phyloP scores from a whole-genome alignment of 2,329 filamentous ascomycete genomes.

The Aspergillus texensis region DNA sequence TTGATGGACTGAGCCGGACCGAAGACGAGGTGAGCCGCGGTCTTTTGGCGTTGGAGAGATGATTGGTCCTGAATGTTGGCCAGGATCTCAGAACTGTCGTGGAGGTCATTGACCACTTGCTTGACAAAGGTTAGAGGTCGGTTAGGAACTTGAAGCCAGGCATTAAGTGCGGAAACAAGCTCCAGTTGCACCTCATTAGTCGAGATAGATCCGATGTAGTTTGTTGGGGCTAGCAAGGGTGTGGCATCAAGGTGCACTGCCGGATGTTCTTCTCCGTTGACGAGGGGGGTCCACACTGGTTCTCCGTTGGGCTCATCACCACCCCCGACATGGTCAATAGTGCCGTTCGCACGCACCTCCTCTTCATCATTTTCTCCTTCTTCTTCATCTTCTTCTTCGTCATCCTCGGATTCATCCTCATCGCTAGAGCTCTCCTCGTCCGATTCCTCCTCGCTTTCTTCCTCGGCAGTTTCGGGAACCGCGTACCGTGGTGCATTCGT shows the following conservation, averaged over 20 bases:
- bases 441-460: slow-evolving; percentile 7
- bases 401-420: not conserved
- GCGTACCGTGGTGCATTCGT: slow-evolving; percentile 13
- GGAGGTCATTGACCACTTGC: slow-evolving; percentile 28
- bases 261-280: slow-evolving; percentile 4
- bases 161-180: slow-evolving; percentile 32
- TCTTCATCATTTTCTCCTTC: slow-evolving; percentile 3
- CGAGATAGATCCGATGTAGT: slow-evolving; percentile 31
- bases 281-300: slow-evolving; percentile 8
- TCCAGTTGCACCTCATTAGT: slow-evolving; percentile 28
- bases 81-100: slow-evolving; percentile 36
- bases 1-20: slow-evolving; percentile 43
- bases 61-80: slow-evolving; percentile 47
- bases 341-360: not conserved
- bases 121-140: slow-evolving; percentile 25
- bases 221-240: slow-evolving; percentile 18
- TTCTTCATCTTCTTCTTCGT: slow-evolving; percentile 3
- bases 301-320: slow-evolving; percentile 2
- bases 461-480: slow-evolving; percentile 4
- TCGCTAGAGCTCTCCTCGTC: slow-evolving; percentile 6
- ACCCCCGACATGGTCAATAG: not conserved
- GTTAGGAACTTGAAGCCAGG: slow-evolving; percentile 31
- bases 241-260: slow-evolving; percentile 9
- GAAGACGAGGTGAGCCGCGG: slow-evolving; percentile 41
- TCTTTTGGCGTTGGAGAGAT: slow-evolving; percentile 35